phyloP scores from a whole-genome alignment of 108 stramenopile genomes.

The Cyclotella distinguenda region DNA sequence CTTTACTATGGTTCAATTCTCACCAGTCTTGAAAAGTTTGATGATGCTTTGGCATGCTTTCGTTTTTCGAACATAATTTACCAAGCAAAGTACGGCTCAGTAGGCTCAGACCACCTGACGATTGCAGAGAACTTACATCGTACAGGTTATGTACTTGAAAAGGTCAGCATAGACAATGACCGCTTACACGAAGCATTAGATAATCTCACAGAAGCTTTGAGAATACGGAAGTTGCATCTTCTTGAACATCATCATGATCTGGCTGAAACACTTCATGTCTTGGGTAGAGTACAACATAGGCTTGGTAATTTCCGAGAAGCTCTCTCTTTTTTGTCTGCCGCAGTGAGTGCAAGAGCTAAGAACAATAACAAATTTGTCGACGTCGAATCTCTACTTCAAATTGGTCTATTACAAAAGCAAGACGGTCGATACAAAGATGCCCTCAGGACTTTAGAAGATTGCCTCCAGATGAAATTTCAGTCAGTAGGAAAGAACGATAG shows the following conservation, averaged over 20 bases:
- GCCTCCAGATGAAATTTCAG: slow-evolving; percentile 22
- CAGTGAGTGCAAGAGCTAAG: slow-evolving; percentile 29
- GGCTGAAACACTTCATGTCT: slow-evolving; percentile 36
- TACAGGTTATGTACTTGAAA: slow-evolving; percentile 29
- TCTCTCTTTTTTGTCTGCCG: slow-evolving; percentile 37
- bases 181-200: slow-evolving; percentile 41
- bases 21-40: slow-evolving; percentile 14
- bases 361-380: slow-evolving; percentile 29
- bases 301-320: slow-evolving; percentile 35
- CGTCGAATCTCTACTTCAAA: slow-evolving; percentile 41
- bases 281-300: slow-evolving; percentile 41
- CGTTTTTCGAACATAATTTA: slow-evolving; percentile 38
- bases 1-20: slow-evolving; percentile 42
- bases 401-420: slow-evolving; percentile 50
- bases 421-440: slow-evolving; percentile 26
- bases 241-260: slow-evolving; percentile 48
- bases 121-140: slow-evolving; percentile 42
- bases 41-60: slow-evolving; percentile 43
- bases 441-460: slow-evolving; percentile 36
- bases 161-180: slow-evolving; percentile 4
- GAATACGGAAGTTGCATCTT: slow-evolving; percentile 44
- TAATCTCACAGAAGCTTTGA: slow-evolving; percentile 42
- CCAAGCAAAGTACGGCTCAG: slow-evolving; percentile 21
- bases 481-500: slow-evolving; percentile 15
- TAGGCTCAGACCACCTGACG: slow-evolving; percentile 38